These are phyloP conservation scores for Agroathelia rolfsii DNA, from an alignment of 1,284 basidiomycete genomes.

Conservation along the genomic window DNA sequence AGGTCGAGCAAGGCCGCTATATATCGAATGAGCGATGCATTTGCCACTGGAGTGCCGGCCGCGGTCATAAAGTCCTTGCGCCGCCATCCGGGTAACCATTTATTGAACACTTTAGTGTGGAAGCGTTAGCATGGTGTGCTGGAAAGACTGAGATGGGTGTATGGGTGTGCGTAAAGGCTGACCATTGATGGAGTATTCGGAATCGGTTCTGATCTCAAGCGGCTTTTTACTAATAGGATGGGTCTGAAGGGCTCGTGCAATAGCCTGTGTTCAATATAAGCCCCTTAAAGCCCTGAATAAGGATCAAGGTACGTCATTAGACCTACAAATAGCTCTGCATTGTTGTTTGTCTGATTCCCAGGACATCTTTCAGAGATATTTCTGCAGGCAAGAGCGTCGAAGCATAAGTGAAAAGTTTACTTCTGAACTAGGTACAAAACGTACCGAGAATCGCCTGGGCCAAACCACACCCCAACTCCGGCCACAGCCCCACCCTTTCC, in stretches of 20 bases:
- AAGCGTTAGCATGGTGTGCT: conserved; percentile 6
- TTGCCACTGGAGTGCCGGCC: conserved; percentile 49
- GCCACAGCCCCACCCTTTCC: conserved; percentile 50
- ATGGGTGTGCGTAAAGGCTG: conserved; percentile 9
- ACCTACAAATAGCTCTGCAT: conserved; percentile 75
- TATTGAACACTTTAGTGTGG: conserved; percentile 38
- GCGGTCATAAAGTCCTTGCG: conserved; percentile 38
- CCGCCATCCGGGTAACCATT: conserved; percentile 60
- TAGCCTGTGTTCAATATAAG: conserved; percentile 39
- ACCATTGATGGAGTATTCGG: conserved; percentile 69
- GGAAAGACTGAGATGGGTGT: conserved; percentile 2
- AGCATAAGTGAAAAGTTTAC: conserved; percentile 8
- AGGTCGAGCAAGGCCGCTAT: conserved; percentile 41
- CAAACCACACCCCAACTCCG: conserved; percentile 76
- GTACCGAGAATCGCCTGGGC: conserved; percentile 48
- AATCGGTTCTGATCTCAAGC: conserved; percentile 68
- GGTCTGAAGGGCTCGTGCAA: conserved; percentile 62
- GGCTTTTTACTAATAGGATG: conserved; percentile 42
- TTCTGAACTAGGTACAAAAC: conserved; percentile 6
- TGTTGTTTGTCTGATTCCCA: conserved; percentile 80
- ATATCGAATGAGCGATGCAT: conserved; percentile 55
- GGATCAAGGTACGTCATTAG: conserved; percentile 1
- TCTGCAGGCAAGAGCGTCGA: conserved; percentile 25
- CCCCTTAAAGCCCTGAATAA: conserved; percentile 1
- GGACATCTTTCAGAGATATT: conserved; percentile 74